A percentile compares a stretch with the other conserved stretches of the same genome.
These are phyloP conservation scores for Wickerhamomyces queroliae DNA, from an alignment of 805 yeast species.

Conservation along the genomic window DNA sequence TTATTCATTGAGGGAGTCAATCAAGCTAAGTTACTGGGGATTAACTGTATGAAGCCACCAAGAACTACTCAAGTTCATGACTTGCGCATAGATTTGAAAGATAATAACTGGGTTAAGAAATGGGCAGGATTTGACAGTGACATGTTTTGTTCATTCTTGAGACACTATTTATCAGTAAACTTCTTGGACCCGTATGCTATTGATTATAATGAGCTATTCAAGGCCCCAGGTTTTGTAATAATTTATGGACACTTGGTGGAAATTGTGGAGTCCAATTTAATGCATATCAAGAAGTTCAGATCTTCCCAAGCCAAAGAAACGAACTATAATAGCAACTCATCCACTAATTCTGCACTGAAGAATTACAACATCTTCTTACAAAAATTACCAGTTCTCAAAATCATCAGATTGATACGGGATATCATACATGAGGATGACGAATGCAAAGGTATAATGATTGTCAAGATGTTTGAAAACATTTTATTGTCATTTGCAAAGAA, in stretches of 20 bases:
- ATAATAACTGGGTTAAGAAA: slow-evolving; percentile 50
- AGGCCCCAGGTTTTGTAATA: slow-evolving; percentile 18
- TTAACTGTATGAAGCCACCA: slow-evolving; percentile 35
- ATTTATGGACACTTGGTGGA: slow-evolving; percentile 17
- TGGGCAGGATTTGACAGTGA: slow-evolving; percentile 56
- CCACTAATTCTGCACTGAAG: slow-evolving; percentile 6
- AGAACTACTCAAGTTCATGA: slow-evolving; percentile 35
- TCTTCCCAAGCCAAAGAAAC: neutral
- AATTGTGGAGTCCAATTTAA: slow-evolving; percentile 16
- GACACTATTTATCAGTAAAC: slow-evolving; percentile 37
- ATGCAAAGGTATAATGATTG: slow-evolving; percentile 1
- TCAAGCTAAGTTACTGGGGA: slow-evolving; percentile 27
- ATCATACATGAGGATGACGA: slow-evolving; percentile 4
- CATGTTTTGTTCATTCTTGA: slow-evolving; percentile 53
- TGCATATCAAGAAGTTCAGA: slow-evolving; percentile 11
- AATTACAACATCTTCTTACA: slow-evolving; percentile 4
- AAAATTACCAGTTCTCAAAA: slow-evolving; percentile 9
- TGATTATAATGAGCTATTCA: slow-evolving; percentile 1
- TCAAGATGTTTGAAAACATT: slow-evolving; percentile 24
- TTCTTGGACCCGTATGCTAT: neutral
- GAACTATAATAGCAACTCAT: slow-evolving; percentile 7
- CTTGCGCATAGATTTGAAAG: slow-evolving; percentile 40
- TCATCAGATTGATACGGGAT: slow-evolving; percentile 7
- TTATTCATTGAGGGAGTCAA: neutral
- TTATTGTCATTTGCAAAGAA: slow-evolving; percentile 28